These are phyloP conservation scores for Psilocybe sp. DNA, from an alignment of 768 basidiomycete species.

Conservation along the genomic window DNA sequence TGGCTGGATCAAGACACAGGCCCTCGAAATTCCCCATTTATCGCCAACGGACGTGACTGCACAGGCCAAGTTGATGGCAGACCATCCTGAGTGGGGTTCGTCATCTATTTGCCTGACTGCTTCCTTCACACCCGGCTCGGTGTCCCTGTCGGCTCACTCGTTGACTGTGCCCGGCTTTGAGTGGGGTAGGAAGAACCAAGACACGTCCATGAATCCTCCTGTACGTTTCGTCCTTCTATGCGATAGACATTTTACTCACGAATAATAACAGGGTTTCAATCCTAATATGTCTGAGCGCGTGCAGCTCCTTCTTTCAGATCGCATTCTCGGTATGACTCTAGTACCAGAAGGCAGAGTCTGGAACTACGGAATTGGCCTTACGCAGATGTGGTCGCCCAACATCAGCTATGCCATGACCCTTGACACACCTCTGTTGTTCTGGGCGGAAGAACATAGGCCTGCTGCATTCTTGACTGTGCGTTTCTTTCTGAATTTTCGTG, in stretches of 20 bases:
- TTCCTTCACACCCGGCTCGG: slow-evolving; percentile 97
- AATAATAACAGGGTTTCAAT: slow-evolving; percentile 72
- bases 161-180: slow-evolving; percentile 92
- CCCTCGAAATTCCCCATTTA: slow-evolving; percentile 86
- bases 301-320: slow-evolving; percentile 89
- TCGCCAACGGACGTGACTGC: slow-evolving; percentile 92
- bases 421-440: slow-evolving; percentile 93
- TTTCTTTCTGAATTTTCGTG: slow-evolving; percentile 14
- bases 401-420: slow-evolving; percentile 80
- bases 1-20: slow-evolving; percentile 97
- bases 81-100: slow-evolving; percentile 93
- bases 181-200: slow-evolving; percentile 94
- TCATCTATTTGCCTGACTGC: slow-evolving; percentile 91
- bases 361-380: slow-evolving; percentile 95
- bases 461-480: slow-evolving; percentile 90
- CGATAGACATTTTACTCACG: slow-evolving; percentile 2
- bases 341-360: slow-evolving; percentile 93
- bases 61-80: slow-evolving; percentile 95
- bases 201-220: slow-evolving; percentile 79
- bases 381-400: slow-evolving; percentile 85
- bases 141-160: slow-evolving; percentile 91
- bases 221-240: slow-evolving; percentile 28
- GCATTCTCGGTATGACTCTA: slow-evolving; percentile 92
- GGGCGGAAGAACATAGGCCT: slow-evolving; percentile 94
- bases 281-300: slow-evolving; percentile 99